Base-by-base conservation (phyloP, 495 filamentous ascomycete species). In the Chaetomium tenue region DNA sequence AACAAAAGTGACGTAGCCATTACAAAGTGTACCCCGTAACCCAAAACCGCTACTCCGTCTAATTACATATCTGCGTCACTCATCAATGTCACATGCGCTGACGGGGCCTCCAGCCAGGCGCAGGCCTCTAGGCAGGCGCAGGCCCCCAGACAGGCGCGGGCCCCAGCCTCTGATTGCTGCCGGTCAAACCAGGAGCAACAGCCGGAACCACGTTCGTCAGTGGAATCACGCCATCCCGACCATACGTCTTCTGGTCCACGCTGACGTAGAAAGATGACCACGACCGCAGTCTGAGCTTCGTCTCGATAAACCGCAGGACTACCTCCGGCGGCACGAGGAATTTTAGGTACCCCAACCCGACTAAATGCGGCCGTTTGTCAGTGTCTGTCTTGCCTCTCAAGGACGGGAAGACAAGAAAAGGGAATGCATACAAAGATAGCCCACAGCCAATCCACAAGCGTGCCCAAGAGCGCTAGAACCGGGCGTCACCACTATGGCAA, bases 221-320 rank as follows among this genome's bases (percentile, higher is more conserved):
- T 2, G 92, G 92, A 23, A 97, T 78, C 20, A 97, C 90, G 0
- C 92, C 92, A 71, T 93, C 96, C 54, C 92, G 83, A n/a, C 92
- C 92, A 71, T 91, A 95, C n/a, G 89, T 95, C 83, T 95, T 96
- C 73, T 96, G 92, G 71, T 97, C 92, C 15, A 97, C 86, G 22
- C 89, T 92, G 18, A 97, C 87, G 70, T 95, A 97, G 75, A 93
- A 89, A 18, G 92, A 91, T 44, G 96, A 75, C 62, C 90, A 82
- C 16, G 87, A 90, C 4, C 95, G 79, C 22, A 96, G 82, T 67
- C 96, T 93, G 58, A 95, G 70, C 74, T 91, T 95, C 22, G 84
- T 83, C 76, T 97, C 92, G 57, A 96, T 85, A 84, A 85, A 96
- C 54, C 92, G 82, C 46, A 96, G 78, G 28, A 88, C 76, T 78